Evolutionary conservation across 306 rosid species (phyloP).

Genomic region (Prunus mume): DNA sequence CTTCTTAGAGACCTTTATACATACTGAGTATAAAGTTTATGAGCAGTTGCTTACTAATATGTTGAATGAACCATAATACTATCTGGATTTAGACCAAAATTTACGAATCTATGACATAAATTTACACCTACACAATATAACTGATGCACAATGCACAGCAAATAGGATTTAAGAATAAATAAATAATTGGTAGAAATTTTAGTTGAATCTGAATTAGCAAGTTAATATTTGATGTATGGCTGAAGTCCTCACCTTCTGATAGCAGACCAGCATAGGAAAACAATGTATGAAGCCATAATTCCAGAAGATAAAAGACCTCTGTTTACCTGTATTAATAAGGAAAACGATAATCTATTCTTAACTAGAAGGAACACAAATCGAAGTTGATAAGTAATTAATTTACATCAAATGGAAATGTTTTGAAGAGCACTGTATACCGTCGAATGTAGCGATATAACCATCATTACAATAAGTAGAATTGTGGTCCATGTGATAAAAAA

Average conservation of each 20-base stretch:
- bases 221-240: not conserved
- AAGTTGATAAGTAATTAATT: not conserved
- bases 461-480: constrained; percentile 66
- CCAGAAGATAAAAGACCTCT: constrained; percentile 87
- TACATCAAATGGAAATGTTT: not conserved
- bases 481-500: constrained; percentile 87
- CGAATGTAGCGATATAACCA: constrained; percentile 65
- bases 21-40: too few species aligned
- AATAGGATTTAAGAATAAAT: too few species aligned
- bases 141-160: not conserved
- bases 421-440: constrained; percentile 43
- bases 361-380: not conserved
- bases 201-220: not conserved
- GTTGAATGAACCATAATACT: not conserved
- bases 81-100: too few species aligned
- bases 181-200: not conserved
- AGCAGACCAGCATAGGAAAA: constrained; percentile 89
- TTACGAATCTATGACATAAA: not conserved
- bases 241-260: constrained; percentile 61
- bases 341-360: not conserved
- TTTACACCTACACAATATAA: not conserved
- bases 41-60: not conserved
- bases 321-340: constrained; percentile 60
- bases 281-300: constrained; percentile 82
- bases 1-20: too few species aligned